Evolutionary conservation across 2,329 filamentous ascomycete genomes (phyloP), one percentile per base, ranked within the genome.

Genomic region (Lachnellula willkommii): DNA sequence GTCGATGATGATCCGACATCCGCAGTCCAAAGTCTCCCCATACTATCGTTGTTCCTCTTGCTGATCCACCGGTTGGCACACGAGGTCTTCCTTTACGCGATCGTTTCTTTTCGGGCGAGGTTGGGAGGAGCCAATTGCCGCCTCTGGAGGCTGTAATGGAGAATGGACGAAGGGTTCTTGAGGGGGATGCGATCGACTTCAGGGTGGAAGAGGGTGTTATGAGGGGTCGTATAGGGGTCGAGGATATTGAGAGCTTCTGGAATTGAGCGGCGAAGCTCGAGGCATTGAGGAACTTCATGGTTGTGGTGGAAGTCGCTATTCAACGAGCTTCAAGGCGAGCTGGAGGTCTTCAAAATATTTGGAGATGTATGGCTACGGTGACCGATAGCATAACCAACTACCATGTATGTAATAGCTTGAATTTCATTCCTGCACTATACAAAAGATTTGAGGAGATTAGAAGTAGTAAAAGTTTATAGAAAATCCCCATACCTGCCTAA

Each of bases 21-120:
- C 94, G 89, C 64, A 99, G 77, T 8, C 94, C 94, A 70, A 92
- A 99, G 72, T 97, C 92, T 54, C 94, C 94, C 90, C 91, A 97
- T 55, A 95, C 85, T 20, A 99, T 88, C 0, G 93, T 97, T 37
- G 94, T 99, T 65, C 94, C 94, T 71, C 95, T 91, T 37, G 82
- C 85, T 54, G 89, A 95, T 59, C 94, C 94, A 60, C 94, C 94
- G 0, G 92, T 99, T 24, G 89, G 83, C 49, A 97, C 91, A 66
- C 90, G 84, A 50, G 89, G 87, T 2, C 91, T 84, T 40, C 93
- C 94, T 76, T 96, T 96, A 62, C 81, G 82, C 64, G 91, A 92
- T 79, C 95, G 95, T 72, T 89, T 90, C 69, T 84, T 87, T 70
- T 90, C 92, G 62, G 89, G 84, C 66, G 86, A 75, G 66, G 83